These are phyloP conservation scores for Harringtonia lauricola DNA, from an alignment of 2,329 filamentous ascomycete genomes.

Conservation along the genomic window DNA sequence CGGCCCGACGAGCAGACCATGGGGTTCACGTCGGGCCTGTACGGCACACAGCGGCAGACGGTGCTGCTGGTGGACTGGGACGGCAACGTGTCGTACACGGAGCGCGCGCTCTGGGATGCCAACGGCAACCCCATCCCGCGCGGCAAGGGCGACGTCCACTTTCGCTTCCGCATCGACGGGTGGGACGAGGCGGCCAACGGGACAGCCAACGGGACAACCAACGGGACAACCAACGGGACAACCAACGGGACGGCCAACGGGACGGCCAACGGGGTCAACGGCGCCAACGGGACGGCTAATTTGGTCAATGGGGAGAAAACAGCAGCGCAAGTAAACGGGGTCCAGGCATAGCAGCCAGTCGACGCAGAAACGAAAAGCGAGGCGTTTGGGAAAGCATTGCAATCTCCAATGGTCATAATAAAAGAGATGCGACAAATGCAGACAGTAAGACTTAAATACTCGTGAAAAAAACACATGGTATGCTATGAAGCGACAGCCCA, in stretches of 20 bases:
- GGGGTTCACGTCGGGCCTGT: slow-evolving; percentile 46
- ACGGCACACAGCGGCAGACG: slow-evolving; percentile 56
- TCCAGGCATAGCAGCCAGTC: too few relatives aligned
- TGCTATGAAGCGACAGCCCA: too few relatives aligned
- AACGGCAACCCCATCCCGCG: slow-evolving; percentile 42
- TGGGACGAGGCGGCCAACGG: slow-evolving; percentile 26
- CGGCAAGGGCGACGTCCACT: slow-evolving; percentile 43
- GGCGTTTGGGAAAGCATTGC: too few relatives aligned
- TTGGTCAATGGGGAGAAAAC: too few relatives aligned
- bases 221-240: slow-evolving; percentile 13
- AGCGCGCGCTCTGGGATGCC: slow-evolving; percentile 48
- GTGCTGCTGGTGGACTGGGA: slow-evolving; percentile 52
- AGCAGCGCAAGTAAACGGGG: too few relatives aligned
- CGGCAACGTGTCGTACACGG: slow-evolving; percentile 47
- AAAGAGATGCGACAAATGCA: too few relatives aligned
- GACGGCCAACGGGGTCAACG: not conserved
- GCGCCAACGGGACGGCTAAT: not conserved
- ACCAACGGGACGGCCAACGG: not conserved
- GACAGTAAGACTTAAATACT: too few relatives aligned
- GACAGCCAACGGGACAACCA: not conserved
- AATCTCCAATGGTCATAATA: too few relatives aligned
- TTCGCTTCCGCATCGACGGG: slow-evolving; percentile 44
- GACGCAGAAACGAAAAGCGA: too few relatives aligned
- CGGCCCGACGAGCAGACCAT: slow-evolving; percentile 20
- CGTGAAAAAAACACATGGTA: too few relatives aligned